These are phyloP conservation scores for Imleria badia DNA, from an alignment of 768 basidiomycete genomes.

Conservation along the genomic window DNA sequence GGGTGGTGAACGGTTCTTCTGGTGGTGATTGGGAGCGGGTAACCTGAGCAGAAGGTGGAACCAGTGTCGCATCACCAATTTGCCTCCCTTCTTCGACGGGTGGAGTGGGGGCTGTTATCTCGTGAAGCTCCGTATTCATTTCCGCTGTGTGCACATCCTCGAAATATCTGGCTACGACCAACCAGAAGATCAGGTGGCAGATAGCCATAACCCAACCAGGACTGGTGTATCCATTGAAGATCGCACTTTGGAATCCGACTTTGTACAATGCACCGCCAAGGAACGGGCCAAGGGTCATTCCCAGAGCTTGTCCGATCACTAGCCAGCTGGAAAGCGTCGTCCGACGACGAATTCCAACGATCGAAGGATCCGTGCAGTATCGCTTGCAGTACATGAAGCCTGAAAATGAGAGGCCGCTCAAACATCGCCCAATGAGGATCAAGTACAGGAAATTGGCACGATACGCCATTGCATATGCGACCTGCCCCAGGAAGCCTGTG, in stretches of 20 bases:
- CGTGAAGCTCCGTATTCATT: conserved; percentile 9
- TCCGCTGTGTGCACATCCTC: conserved; percentile 37
- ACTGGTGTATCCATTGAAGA: conserved; percentile 70
- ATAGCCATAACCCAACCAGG: conserved; percentile 62
- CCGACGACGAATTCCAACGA: conserved; percentile 61
- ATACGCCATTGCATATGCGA: conserved; percentile 64
- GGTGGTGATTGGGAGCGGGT: background rate
- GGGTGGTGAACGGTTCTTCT: conserved; percentile 7
- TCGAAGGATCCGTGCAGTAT: conserved; percentile 65
- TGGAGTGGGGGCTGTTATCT: background rate
- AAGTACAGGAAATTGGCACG: conserved; percentile 59
- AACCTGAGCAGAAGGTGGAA: background rate
- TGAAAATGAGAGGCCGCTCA: conserved; percentile 59
- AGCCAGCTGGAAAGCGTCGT: conserved; percentile 63
- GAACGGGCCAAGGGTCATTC: conserved; percentile 64
- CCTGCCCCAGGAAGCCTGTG: conserved; percentile 52
- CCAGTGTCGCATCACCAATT: background rate
- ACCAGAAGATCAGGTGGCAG: conserved; percentile 55
- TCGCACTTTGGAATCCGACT: conserved; percentile 49
- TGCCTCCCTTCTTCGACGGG: conserved; percentile 4
- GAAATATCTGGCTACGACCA: conserved; percentile 35
- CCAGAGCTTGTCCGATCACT: conserved; percentile 61
- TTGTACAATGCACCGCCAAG: conserved; percentile 61
- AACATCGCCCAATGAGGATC: conserved; percentile 69
- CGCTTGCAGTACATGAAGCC: conserved; percentile 68